These are phyloP conservation scores for Chaetomiaceae sp. DNA, from an alignment of 2,329 filamentous ascomycete species.

Conservation along the genomic window DNA sequence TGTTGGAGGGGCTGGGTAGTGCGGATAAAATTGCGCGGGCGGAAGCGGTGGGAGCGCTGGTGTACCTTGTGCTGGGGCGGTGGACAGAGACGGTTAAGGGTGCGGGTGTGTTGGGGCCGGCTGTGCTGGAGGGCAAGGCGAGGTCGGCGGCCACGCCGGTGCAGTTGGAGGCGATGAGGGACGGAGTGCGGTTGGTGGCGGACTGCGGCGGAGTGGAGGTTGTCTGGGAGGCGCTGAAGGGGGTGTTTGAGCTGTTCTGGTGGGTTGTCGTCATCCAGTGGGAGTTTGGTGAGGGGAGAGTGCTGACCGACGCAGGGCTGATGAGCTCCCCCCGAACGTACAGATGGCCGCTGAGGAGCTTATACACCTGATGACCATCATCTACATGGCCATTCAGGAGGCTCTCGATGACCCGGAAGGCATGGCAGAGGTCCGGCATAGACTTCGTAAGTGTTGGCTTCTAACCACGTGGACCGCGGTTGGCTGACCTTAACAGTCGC, in stretches of 20 bases:
- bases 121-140: slow-evolving; percentile 32
- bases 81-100: slow-evolving; percentile 62
- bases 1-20: slow-evolving; percentile 41
- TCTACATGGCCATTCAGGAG: slow-evolving; percentile 55
- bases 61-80: slow-evolving; percentile 60
- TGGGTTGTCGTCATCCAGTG: slow-evolving; percentile 28
- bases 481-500: slow-evolving; percentile 37
- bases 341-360: slow-evolving; percentile 54
- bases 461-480: slow-evolving; percentile 1
- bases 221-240: slow-evolving; percentile 46
- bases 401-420: slow-evolving; percentile 46
- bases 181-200: slow-evolving; percentile 45
- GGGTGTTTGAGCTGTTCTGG: slow-evolving; percentile 49
- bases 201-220: slow-evolving; percentile 45
- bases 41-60: slow-evolving; percentile 50
- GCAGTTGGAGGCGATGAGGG: slow-evolving; percentile 55
- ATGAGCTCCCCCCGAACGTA: slow-evolving; percentile 39
- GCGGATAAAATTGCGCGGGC: slow-evolving; percentile 42
- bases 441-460: slow-evolving; percentile 42
- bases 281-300: background rate
- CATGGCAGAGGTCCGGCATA: slow-evolving; percentile 40
- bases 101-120: slow-evolving; percentile 32
- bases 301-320: slow-evolving; percentile 38
- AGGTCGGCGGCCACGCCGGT: slow-evolving; percentile 47
- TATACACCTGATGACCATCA: slow-evolving; percentile 56